Conservation (phyloP, 225 moss, liverwort and hornwort species). For the Bryum argenteum region DNA sequence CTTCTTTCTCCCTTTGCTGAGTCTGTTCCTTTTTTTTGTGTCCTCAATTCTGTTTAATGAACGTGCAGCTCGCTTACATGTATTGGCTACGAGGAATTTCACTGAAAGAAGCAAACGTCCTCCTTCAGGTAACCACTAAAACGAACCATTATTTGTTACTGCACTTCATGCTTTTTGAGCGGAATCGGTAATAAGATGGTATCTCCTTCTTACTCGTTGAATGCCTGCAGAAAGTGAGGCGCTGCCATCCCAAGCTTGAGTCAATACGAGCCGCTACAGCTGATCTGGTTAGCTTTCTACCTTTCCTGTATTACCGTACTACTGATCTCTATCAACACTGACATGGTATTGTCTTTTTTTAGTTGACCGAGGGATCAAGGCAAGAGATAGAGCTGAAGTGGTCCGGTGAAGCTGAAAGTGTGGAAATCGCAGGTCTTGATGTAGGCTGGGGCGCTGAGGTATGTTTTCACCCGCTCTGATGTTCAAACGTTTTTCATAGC, state of each 20-base stretch:
- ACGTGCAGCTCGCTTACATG: conserved; percentile 89
- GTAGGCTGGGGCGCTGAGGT: conserved; percentile 94
- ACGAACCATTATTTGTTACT: not conserved
- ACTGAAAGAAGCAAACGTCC: conserved; percentile 70
- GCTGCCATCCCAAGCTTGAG: conserved; percentile 87
- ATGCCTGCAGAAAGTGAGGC: conserved; percentile 75
- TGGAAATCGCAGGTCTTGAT: conserved; percentile 94
- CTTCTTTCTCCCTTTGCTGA: not conserved
- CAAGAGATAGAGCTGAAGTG: conserved; percentile 71
- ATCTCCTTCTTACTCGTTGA: not conserved
- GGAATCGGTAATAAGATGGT: too few species aligned
- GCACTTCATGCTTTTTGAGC: not conserved
- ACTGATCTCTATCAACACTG: too few species aligned
- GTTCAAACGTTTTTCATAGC: not conserved
- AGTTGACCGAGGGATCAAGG: conserved; percentile 77
- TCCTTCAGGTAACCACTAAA: conserved; percentile 62
- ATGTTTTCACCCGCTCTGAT: conserved; percentile 5
- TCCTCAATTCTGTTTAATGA: conserved; percentile 11
- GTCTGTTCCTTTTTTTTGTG: not conserved
- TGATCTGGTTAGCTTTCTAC: conserved; percentile 66
- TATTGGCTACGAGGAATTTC: conserved; percentile 85
- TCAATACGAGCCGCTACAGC: conserved; percentile 94
- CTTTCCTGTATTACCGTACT: not conserved
- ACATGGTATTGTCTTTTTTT: too few species aligned
- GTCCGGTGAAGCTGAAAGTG: conserved; percentile 60